Conservation (phyloP, 208 protist species). For the Crithidia bombi region DNA sequence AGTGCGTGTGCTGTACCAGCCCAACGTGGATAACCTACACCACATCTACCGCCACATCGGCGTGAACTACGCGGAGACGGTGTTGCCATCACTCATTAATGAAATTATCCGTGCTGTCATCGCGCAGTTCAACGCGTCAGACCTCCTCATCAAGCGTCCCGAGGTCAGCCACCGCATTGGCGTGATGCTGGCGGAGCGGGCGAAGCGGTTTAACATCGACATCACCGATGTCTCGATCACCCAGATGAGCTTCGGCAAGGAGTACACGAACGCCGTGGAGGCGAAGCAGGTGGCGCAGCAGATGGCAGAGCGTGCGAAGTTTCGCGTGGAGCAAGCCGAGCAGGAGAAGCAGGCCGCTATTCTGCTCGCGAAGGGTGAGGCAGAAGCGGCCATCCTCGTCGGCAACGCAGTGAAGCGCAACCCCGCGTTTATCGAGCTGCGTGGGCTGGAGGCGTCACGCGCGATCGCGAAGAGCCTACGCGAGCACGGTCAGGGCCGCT, state of each 20-base stretch:
- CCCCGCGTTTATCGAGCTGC: conserved; percentile 92
- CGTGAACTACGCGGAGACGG: conserved; percentile 97
- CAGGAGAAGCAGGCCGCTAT: conserved; percentile 94
- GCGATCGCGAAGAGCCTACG: conserved; percentile 89
- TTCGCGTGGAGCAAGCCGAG: conserved; percentile 94
- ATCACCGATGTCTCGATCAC: conserved; percentile 99
- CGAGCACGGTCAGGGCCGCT: conserved; percentile 68
- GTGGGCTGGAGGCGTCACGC: conserved; percentile 92
- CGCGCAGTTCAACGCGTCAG: conserved; percentile 98
- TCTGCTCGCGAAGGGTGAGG: conserved; percentile 94
- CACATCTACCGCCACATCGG: conserved; percentile 96
- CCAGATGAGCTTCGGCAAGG: conserved; percentile 95
- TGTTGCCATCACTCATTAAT: conserved; percentile 98
- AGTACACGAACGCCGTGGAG: conserved; percentile 96
- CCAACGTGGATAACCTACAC: conserved; percentile 91
- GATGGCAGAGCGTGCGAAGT: conserved; percentile 95
- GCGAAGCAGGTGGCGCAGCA: conserved; percentile 97
- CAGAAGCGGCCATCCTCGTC: conserved; percentile 89
- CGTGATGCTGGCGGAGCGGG: conserved; percentile 93
- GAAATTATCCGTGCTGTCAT: conserved; percentile 99
- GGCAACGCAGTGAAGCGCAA: conserved; percentile 90
- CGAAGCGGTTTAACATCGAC: conserved; percentile 97
- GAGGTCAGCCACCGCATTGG: conserved; percentile 94
- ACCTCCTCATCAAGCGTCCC: conserved; percentile 97
- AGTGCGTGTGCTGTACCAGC: conserved; percentile 98